Base-by-base conservation (phyloP, 345 rosid genomes). In the Murraya paniculata region DNA sequence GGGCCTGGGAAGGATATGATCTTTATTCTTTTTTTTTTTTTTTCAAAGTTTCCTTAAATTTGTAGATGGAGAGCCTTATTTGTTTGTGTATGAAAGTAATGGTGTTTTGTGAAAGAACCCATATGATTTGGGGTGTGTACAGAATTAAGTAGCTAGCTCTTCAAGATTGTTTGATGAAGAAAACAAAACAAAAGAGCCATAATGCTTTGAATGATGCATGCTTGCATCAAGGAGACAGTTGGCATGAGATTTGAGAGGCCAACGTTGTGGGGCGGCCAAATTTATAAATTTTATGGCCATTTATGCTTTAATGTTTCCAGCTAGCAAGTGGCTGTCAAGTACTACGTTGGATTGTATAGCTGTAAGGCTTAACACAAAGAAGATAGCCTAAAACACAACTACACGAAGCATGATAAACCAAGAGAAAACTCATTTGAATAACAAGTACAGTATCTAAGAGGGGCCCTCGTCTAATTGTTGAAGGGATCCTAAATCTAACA, bases 11-110 rank as follows among this genome's bases (percentile, higher is more conserved):
- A 68, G 80, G 72, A 77, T 70, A n/a, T 76, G 75, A 25, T 68
- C 73, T 64, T 77, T 31, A 53, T 73, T 68, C 45, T 13, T 6
- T 59, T 59, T 38, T 58, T 48, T 31, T 72, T 56, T 13, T 53
- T 27, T 58, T 56, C 39, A 22, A 6, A 4, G 57, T 36, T 78
- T 25, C 14, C 39, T 16, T n/a, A 39, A 76, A 74, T 69, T 31
- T 81, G 78, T 84, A 82, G 81, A 79, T 64, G 85, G 64, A 73
- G 79, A 84, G 81, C 78, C 75, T 81, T 76, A 75, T 77, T 75
- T 77, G 81, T 81, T 81, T 79, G 83, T 82, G 88, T 75, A 74
- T 78, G 79, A 71, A 71, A 71, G 39, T 58, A 53, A 18, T 78
- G 84, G 68, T 75, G 70, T 45, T 73, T 38, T 73, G 77, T 45